Evolutionary conservation across 2,329 filamentous ascomycete genomes (phyloP).

Genomic region (Paracoccidioides brasiliensis): DNA sequence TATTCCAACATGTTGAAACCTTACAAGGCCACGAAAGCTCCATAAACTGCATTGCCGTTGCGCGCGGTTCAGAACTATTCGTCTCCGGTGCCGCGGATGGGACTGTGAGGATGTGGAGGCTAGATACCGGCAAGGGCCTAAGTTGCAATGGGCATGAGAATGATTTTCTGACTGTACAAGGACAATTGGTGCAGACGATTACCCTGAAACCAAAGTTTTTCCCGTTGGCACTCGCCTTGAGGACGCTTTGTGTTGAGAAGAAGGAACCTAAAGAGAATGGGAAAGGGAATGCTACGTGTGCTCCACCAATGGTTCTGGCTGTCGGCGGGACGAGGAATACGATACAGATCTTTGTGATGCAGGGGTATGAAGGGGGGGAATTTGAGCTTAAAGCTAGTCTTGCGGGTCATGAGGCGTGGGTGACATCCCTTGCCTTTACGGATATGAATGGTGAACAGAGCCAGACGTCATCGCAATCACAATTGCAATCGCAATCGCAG

Average conservation of each 20-base stretch:
- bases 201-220: conserved; percentile 66
- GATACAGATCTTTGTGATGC: conserved; percentile 66
- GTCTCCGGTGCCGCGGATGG: conserved; percentile 52
- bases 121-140: conserved; percentile 27
- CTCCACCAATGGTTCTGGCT: conserved; percentile 49
- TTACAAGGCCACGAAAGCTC: conserved; percentile 57
- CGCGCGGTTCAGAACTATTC: conserved; percentile 36
- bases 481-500: conserved; percentile 40
- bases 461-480: conserved; percentile 39
- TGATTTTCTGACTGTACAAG: conserved; percentile 12
- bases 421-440: conserved; percentile 70
- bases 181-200: conserved; percentile 55
- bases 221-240: conserved; percentile 62
- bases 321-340: conserved; percentile 71
- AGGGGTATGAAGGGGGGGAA: conserved; percentile 22
- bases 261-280: conserved; percentile 6
- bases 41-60: conserved; percentile 50
- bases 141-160: background rate
- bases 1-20: conserved; percentile 36
- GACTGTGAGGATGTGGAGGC: conserved; percentile 53
- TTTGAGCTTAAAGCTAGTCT: conserved; percentile 67
- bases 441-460: conserved; percentile 14
- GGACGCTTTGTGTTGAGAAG: conserved; percentile 39
- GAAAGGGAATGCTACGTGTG: conserved; percentile 18
- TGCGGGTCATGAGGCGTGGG: conserved; percentile 87